Evolutionary conservation across 345 rosid genomes (phyloP).

Genomic region (Eucalyptus melliodora): DNA sequence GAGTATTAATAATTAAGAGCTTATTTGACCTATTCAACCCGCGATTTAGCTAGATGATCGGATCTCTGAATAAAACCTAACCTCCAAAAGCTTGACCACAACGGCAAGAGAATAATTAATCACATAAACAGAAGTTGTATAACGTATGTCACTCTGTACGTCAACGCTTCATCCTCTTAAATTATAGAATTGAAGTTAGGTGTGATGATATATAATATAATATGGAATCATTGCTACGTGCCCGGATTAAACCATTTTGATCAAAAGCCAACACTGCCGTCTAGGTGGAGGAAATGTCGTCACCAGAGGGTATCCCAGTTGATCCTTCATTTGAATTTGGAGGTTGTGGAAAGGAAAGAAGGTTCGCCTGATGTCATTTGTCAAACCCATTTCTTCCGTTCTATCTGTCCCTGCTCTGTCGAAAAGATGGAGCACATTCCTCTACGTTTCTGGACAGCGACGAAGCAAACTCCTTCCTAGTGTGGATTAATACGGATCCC

Average conservation of each 20-base stretch:
- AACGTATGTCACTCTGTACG: neutral
- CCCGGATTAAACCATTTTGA: neutral
- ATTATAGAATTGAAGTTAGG: neutral
- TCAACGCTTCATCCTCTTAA: neutral
- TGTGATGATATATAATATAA: neutral
- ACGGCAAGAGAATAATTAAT: neutral
- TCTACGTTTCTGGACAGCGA: neutral
- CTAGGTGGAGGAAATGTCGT: neutral
- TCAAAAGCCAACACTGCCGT: neutral
- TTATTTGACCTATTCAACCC: neutral
- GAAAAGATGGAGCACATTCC: neutral
- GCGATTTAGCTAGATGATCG: neutral
- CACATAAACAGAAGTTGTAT: neutral
- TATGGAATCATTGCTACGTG: neutral
- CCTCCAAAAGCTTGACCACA: neutral
- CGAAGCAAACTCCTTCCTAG: neutral
- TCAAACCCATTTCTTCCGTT: neutral
- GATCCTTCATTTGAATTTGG: neutral
- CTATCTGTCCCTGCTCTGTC: neutral
- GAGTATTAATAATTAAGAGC: neutral
- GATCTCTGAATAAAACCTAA: neutral
- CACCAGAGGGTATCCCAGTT: neutral
- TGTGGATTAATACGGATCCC: neutral
- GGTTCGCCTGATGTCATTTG: neutral
- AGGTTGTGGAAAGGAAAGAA: neutral